Conservation (phyloP, 2,329 filamentous ascomycete genomes). For the Rutstroemia sp. region DNA sequence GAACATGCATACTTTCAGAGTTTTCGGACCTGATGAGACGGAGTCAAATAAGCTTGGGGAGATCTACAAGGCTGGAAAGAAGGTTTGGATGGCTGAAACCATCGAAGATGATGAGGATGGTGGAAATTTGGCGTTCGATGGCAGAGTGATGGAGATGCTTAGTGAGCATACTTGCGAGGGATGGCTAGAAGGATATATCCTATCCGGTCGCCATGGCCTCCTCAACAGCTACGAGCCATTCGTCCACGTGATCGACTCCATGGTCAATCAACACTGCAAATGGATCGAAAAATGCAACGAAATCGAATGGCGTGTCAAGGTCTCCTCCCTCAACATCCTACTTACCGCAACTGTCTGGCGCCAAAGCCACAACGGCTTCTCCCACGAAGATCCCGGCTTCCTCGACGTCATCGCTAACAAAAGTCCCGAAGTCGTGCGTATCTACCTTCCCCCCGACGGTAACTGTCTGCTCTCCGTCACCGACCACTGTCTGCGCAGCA, state of each 20-base stretch:
- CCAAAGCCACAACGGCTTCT: constrained; percentile 58
- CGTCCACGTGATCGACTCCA: constrained; percentile 75
- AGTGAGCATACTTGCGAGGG: constrained; percentile 74
- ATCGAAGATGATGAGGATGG: constrained; percentile 70
- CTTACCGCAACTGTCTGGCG: constrained; percentile 74
- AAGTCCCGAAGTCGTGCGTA: constrained; percentile 70
- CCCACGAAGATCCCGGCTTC: constrained; percentile 75
- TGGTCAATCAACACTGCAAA: constrained; percentile 83
- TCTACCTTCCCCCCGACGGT: constrained; percentile 73
- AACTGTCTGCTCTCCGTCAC: constrained; percentile 71
- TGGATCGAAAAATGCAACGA: constrained; percentile 80
- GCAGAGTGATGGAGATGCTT: constrained; percentile 79
- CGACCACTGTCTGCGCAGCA: constrained; percentile 66
- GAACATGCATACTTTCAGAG: constrained; percentile 62
- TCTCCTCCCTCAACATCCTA: constrained; percentile 72
- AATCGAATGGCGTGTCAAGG: constrained; percentile 66
- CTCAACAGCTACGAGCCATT: constrained; percentile 76
- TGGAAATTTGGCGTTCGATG: constrained; percentile 60
- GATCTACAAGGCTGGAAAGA: constrained; percentile 68
- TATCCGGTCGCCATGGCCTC: constrained; percentile 68
- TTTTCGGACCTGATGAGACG: constrained; percentile 75
- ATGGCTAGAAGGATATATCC: constrained; percentile 72
- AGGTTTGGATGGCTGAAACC: constrained; percentile 74
- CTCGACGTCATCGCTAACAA: constrained; percentile 75
- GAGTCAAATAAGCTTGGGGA: constrained; percentile 70